Percentiles rank a stretch among this genome's conserved stretches.
Evolutionary conservation across 306 rosid genomes (phyloP).

Genomic region (Acmispon strigosus): DNA sequence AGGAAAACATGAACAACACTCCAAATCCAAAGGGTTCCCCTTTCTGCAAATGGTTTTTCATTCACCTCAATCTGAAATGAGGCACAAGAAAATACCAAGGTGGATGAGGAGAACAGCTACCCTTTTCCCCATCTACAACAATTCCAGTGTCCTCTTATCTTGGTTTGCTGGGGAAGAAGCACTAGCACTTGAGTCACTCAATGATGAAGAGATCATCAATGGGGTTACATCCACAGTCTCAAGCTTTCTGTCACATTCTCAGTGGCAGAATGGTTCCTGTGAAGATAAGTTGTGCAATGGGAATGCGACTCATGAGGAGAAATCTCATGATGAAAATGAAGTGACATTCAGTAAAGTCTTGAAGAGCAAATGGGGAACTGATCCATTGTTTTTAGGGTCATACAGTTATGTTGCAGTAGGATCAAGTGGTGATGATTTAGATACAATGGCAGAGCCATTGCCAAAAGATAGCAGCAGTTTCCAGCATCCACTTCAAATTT

Average conservation of each 20-base stretch:
- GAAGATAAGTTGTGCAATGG: conserved; percentile 39
- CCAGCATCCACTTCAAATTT: conserved; percentile 58
- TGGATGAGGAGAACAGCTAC: conserved; percentile 90
- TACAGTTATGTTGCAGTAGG: conserved; percentile 84
- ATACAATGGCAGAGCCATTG: conserved; percentile 82
- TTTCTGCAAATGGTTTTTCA: conserved; percentile 71
- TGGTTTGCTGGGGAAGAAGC: conserved; percentile 97
- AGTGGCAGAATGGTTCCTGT: conserved; percentile 14
- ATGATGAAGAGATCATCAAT: conserved; percentile 58
- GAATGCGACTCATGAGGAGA: conserved; percentile 25
- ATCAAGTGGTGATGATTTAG: conserved; percentile 85
- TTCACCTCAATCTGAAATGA: conserved; percentile 47
- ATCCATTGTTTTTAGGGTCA: conserved; percentile 86
- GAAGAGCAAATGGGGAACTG: conserved; percentile 74
- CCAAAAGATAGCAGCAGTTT: conserved; percentile 36
- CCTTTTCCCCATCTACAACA: conserved; percentile 61
- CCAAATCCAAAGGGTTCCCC: conserved; percentile 36
- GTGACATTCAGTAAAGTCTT: conserved; percentile 50
- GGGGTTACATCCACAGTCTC: conserved; percentile 67
- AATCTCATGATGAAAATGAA: conserved; percentile 21
- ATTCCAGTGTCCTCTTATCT: conserved; percentile 61
- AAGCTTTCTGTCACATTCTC: conserved; percentile 35
- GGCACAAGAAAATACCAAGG: conserved; percentile 71
- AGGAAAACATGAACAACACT: conserved; percentile 7
- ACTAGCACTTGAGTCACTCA: conserved; percentile 62